Conservation (phyloP, 192 early-diverging fungal genomes). For the Helicostylum pulchrum region DNA sequence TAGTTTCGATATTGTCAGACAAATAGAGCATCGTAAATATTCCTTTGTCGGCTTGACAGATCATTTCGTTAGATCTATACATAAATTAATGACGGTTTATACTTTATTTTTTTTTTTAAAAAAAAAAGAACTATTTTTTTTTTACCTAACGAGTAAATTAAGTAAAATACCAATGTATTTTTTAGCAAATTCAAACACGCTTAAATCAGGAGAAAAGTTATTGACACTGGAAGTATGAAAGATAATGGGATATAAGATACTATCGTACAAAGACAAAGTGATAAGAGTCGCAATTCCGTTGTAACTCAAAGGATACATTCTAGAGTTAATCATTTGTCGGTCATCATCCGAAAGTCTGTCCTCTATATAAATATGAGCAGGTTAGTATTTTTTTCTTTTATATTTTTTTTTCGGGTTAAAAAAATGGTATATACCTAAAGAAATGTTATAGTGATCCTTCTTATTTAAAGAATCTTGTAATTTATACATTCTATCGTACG, state of each 20-base stretch:
- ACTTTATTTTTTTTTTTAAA: too few relatives aligned
- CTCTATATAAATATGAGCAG: too few relatives aligned
- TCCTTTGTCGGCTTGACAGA: constrained; percentile 1
- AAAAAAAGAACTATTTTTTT: not conserved
- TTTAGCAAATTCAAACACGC: not conserved
- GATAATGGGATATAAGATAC: not conserved
- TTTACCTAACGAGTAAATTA: constrained; percentile 3
- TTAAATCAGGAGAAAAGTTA: not conserved
- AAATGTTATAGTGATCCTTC: not conserved
- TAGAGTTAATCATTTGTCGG: constrained; percentile 6
- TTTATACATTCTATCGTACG: constrained; percentile 10
- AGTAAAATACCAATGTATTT: constrained; percentile 1
- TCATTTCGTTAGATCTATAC: not conserved
- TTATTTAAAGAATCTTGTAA: not conserved
- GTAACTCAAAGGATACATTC: constrained; percentile 5
- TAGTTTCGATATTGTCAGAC: constrained; percentile 12
- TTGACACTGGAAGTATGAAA: not conserved
- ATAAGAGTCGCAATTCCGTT: constrained; percentile 12
- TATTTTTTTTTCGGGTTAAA: not conserved
- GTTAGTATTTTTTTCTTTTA: too few relatives aligned
- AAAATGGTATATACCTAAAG: not conserved
- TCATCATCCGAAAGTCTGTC: constrained; percentile 1
- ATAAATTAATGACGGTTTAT: not conserved
- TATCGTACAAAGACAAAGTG: constrained; percentile 8
- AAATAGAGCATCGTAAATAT: constrained; percentile 12